These are phyloP conservation scores for Magnusiomyces clavatus DNA, from an alignment of 1,139 yeast genomes.

Conservation along the genomic window DNA sequence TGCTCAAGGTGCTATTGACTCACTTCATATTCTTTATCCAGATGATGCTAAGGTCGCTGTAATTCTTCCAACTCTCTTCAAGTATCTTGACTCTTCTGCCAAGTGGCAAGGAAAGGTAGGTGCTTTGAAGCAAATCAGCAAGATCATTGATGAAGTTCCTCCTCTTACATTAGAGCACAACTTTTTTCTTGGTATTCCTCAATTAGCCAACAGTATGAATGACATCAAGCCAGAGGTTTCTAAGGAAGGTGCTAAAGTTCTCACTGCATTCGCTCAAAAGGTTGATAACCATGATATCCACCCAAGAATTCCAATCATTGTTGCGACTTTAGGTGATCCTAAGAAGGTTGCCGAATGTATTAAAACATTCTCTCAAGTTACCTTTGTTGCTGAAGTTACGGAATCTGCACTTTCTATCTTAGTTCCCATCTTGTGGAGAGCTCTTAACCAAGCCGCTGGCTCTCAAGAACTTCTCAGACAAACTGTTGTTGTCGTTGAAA, in stretches of 20 bases:
- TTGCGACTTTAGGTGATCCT: slow-evolving; percentile 86
- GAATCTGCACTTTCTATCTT: slow-evolving; percentile 87
- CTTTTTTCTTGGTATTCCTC: slow-evolving; percentile 74
- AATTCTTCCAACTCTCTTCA: slow-evolving; percentile 52
- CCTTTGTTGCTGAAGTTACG: slow-evolving; percentile 97
- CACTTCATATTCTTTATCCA: slow-evolving; percentile 62
- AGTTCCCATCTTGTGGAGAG: slow-evolving; percentile 88
- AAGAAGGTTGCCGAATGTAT: slow-evolving; percentile 82
- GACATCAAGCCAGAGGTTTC: slow-evolving; percentile 96
- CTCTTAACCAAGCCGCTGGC: slow-evolving; percentile 79
- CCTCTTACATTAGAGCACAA: slow-evolving; percentile 77
- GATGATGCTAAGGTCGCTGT: slow-evolving; percentile 72
- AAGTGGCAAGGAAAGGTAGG: slow-evolving; percentile 91
- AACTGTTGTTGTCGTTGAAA: slow-evolving; percentile 93
- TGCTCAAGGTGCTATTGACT: slow-evolving; percentile 50
- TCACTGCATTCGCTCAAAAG: slow-evolving; percentile 66
- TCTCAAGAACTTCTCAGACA: slow-evolving; percentile 95
- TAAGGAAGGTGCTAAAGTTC: slow-evolving; percentile 66
- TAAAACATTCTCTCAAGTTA: slow-evolving; percentile 82
- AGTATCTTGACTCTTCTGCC: slow-evolving; percentile 70
- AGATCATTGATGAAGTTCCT: slow-evolving; percentile 70
- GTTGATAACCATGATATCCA: slow-evolving; percentile 88
- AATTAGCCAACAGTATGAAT: slow-evolving; percentile 80
- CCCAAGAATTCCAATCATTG: slow-evolving; percentile 78
- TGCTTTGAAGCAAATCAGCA: slow-evolving; percentile 66